Base-by-base conservation (phyloP, 2,329 filamentous ascomycete species). In the Leptographium lundbergii region DNA sequence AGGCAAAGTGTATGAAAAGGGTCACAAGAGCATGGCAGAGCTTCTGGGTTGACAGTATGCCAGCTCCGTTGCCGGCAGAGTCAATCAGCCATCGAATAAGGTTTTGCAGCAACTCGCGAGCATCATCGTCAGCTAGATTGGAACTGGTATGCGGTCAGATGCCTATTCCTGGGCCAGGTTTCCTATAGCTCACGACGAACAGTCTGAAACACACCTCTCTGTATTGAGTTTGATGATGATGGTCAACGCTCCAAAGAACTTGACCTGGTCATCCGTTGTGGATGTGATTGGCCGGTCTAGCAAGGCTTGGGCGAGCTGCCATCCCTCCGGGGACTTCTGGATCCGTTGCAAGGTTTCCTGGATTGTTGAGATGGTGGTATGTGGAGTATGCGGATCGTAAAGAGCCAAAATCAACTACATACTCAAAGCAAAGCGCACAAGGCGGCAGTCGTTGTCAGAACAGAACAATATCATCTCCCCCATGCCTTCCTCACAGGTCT, bases 161-260 rank as follows among this genome's bases (percentile, higher is more conserved):
- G 3, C 32, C 14, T 5, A 10, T 9, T 19, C 17, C 19, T 25
- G 2, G n/a, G 7, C 10, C 22, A 14, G n/a, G 4, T 34, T 7
- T 25, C 11, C 22, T 24, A 10, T 6, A 25, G 2, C 7, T 24
- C 11, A 25, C 22, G 6, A 27, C n/a, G 14, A 7, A 1, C n/a
- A 22, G 13, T 22, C 3, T 13, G 6, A 9, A 39, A 67, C 76
- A 63, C 74, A 88, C 87, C 85, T 89, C 68, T 94, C 89, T n/a
- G 86, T 87, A 69, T 97, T 96, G 60, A 97, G 82, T 73, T 97
- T 99, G 66, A 97, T 84, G 56, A 90, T 95, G 64, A 96, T 87
- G 0, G 92, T 97, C 61, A 96, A 78, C 34, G 91, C 92, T 17
- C 90, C 94, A 69, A 95, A 96, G 73, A 97, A 97, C 63, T 88